Evolutionary conservation across 2,329 filamentous ascomycete species (phyloP), one percentile per base, ranked within the genome.

Genomic region (Raffaelea arxii): DNA sequence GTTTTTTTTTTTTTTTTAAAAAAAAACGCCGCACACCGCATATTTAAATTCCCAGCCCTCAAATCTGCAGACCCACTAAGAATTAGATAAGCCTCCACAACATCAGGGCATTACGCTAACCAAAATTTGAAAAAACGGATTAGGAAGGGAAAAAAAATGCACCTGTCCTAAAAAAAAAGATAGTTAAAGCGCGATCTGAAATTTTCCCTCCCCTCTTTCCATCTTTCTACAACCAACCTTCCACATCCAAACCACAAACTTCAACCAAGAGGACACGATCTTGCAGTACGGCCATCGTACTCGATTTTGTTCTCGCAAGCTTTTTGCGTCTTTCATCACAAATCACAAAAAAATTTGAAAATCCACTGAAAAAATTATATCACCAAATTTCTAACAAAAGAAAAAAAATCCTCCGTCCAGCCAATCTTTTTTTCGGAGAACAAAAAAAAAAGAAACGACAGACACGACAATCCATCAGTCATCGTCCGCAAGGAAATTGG

Each of bases 301-400:
- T 72, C 67, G 62, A 69, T 74, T 70, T 75, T 78, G 74, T 74
- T 71, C 74, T 75, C 71, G 67, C 68, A 70, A 71, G 65, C 65
- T 68, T 71, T 55, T 57, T n/a, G n/a, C n/a, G n/a, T n/a, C 58
- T 67, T 68, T 68, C 61, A 57, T 61, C 64, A 65, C 54, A 67
- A 75, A 75, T 65, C 65, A 66, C 59, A 64, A 72, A 79, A 79
- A 80, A 80, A 77, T 57, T 64, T 66, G 67, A 72, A 76, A 79
- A 78, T 66, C 64, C 63, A 53, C 47, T 60, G 61, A 68, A 68
- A 76, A 70, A 70, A 65, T 59, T 54, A 53, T 35, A 24, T 41
- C 24, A 7, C 11, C 23, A 52, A 41, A 55, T 64, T 61, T 59
- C 56, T 51, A 23, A 12, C 36, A 37, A 38, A 49, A 39, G 47